These are phyloP conservation scores for Saccharum officinarum DNA, from an alignment of 176 grass and related monocot genomes.

Conservation along the genomic window DNA sequence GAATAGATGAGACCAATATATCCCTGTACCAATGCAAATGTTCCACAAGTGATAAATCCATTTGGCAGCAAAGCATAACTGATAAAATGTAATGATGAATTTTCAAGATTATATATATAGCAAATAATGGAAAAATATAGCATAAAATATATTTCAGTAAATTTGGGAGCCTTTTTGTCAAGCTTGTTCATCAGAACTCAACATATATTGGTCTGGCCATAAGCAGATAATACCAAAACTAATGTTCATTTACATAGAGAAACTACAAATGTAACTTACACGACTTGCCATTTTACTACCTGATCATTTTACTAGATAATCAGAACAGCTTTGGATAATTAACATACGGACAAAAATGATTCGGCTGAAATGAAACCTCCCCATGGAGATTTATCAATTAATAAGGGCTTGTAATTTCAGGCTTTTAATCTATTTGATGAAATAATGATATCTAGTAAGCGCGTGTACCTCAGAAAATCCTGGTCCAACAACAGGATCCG, in stretches of 20 bases:
- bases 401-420: background rate
- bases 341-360: background rate
- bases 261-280: background rate
- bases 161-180: background rate
- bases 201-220: background rate
- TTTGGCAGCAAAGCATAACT: background rate
- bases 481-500: constrained; percentile 52
- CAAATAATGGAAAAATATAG: background rate
- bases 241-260: constrained; percentile 12
- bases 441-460: constrained; percentile 3
- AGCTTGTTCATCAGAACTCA: background rate
- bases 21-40: constrained; percentile 49
- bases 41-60: background rate
- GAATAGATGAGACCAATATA: constrained; percentile 74
- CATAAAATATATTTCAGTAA: background rate
- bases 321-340: background rate
- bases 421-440: background rate
- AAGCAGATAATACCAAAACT: background rate
- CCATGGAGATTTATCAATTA: background rate
- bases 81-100: background rate
- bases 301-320: background rate
- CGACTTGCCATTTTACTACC: background rate
- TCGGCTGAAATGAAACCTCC: background rate
- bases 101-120: background rate
- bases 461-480: constrained; percentile 78